Percentiles rank a stretch among this genome's conserved stretches.
Evolutionary conservation across 2,329 filamentous ascomycete species (phyloP).

Genomic region (Arthrobotrys megalospora): DNA sequence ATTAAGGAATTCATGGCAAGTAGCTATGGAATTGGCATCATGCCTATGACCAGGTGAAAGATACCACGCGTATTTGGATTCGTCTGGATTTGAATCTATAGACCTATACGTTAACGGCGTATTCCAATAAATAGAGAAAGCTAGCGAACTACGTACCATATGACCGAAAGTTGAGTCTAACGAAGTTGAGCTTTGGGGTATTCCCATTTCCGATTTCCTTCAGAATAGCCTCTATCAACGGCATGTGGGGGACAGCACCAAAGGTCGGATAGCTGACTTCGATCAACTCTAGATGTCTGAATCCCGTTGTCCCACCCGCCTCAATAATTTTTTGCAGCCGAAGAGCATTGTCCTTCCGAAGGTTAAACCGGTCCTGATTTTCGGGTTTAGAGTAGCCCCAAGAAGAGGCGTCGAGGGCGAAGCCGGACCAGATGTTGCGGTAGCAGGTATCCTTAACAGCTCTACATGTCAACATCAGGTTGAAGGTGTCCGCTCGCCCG

Average conservation of each 20-base stretch:
- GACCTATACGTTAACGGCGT: too few relatives aligned
- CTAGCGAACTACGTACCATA: neutral
- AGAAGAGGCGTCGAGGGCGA: too few relatives aligned
- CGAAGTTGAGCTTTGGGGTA: constrained; percentile 9
- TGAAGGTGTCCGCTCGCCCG: neutral
- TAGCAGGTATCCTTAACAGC: constrained; percentile 3
- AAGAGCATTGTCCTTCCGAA: too few relatives aligned
- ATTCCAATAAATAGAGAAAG: neutral
- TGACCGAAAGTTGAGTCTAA: neutral
- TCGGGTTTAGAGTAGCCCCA: too few relatives aligned
- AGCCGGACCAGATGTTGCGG: constrained; percentile 1
- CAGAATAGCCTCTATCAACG: neutral
- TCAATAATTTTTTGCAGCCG: neutral
- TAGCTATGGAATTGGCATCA: too few relatives aligned
- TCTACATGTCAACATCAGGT: constrained; percentile 25
- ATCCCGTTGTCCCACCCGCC: neutral
- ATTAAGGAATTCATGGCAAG: neutral
- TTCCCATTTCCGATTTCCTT: constrained; percentile 7
- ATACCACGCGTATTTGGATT: too few relatives aligned
- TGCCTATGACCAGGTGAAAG: too few relatives aligned
- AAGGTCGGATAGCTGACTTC: neutral
- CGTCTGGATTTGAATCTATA: too few relatives aligned
- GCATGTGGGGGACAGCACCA: too few relatives aligned
- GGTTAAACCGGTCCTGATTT: too few relatives aligned
- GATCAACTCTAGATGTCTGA: neutral